phyloP scores from a whole-genome alignment of 345 rosid genomes.

The Laguncularia racemosa region DNA sequence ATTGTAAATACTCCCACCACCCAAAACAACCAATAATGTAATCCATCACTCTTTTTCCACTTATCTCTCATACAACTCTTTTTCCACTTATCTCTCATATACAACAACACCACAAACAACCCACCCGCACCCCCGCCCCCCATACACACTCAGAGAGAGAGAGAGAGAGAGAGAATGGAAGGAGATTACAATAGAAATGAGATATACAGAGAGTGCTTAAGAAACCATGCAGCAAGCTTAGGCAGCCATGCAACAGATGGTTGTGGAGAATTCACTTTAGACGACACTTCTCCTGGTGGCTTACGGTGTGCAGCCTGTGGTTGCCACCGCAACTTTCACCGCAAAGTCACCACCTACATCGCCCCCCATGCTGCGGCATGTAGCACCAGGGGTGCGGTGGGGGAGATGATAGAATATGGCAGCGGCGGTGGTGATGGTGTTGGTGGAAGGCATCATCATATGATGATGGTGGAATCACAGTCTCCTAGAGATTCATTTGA shows the following conservation, averaged over 20 bases:
- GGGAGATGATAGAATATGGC: slow-evolving; percentile 19
- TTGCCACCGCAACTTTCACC: slow-evolving; percentile 97
- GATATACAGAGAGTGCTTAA: slow-evolving; percentile 64
- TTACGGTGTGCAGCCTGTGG: slow-evolving; percentile 86
- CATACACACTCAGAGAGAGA: neutral
- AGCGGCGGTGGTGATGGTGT: neutral
- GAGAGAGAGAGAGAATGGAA: slow-evolving; percentile 2
- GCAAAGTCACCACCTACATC: slow-evolving; percentile 25
- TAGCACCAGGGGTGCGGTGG: slow-evolving; percentile 6
- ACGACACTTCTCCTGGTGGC: slow-evolving; percentile 19
- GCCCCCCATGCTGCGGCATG: slow-evolving; percentile 11
- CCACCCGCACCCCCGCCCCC: no score
- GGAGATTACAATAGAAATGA: slow-evolving; percentile 15
- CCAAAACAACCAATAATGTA: no score
- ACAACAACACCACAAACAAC: no score
- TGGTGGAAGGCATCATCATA: neutral
- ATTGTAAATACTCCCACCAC: no score
- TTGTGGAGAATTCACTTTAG: slow-evolving; percentile 64
- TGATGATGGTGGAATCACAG: slow-evolving; percentile 8
- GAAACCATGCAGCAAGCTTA: slow-evolving; percentile 85
- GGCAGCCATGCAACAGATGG: slow-evolving; percentile 84
- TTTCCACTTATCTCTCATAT: no score
- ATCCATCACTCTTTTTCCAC: no score
- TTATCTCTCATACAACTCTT: no score
- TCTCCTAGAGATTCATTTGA: neutral